Evolutionary conservation across 805 yeast species (phyloP).

Genomic region (Metschnikowia gelsemii): DNA sequence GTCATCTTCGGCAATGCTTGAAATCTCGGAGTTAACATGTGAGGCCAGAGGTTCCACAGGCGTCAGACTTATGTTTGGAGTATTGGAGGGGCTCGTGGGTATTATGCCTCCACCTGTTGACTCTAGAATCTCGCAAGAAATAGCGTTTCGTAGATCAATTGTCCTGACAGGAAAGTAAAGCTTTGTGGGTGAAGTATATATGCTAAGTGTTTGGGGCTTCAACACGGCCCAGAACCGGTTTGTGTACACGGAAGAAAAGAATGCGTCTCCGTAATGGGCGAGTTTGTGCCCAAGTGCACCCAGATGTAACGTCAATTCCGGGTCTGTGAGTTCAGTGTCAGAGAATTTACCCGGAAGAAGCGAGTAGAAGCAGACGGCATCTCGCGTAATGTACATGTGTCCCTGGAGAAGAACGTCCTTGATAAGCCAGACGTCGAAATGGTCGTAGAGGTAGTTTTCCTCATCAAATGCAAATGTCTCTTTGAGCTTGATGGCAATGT

Average conservation of each 20-base stretch:
- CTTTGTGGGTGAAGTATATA: constrained; percentile 71
- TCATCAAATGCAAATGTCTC: constrained; percentile 45
- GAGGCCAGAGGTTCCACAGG: constrained; percentile 5
- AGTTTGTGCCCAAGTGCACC: constrained; percentile 42
- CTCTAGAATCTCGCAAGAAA: constrained; percentile 53
- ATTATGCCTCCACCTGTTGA: not conserved
- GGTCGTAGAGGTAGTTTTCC: constrained; percentile 56
- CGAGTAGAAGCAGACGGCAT: constrained; percentile 71
- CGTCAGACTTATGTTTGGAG: constrained; percentile 5
- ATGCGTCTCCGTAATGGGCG: constrained; percentile 39
- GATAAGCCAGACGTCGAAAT: constrained; percentile 75
- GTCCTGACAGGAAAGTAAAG: constrained; percentile 80
- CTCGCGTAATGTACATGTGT: constrained; percentile 68
- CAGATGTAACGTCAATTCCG: constrained; percentile 26
- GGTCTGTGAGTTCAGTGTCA: constrained; percentile 13
- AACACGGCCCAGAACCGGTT: constrained; percentile 79
- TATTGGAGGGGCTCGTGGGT: constrained; percentile 1
- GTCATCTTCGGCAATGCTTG: constrained; percentile 18
- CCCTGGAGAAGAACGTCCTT: constrained; percentile 86
- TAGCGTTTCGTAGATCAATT: constrained; percentile 66
- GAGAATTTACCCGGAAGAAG: constrained; percentile 52
- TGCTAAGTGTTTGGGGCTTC: constrained; percentile 62
- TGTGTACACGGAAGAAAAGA: constrained; percentile 34
- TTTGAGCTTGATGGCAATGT: constrained; percentile 37
- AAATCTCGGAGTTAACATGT: constrained; percentile 14